Evolutionary conservation across 345 rosid genomes (phyloP).

Genomic region (Gossypium thurberi): DNA sequence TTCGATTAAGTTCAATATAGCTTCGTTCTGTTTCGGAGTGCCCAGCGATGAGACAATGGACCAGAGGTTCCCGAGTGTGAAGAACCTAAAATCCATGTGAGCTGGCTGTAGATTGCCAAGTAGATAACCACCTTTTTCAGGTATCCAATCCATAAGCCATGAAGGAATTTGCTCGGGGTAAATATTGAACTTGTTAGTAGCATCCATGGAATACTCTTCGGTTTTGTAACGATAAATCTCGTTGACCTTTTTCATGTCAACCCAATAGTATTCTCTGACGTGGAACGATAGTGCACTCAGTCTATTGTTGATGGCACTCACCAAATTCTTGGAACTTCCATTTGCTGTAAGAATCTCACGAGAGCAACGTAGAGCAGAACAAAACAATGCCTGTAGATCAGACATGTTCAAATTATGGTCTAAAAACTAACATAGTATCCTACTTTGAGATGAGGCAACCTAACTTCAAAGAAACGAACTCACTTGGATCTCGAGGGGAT

Average conservation of each 20-base stretch:
- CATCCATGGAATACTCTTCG: constrained; percentile 79
- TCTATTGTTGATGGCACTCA: constrained; percentile 71
- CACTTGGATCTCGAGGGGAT: constrained; percentile 91
- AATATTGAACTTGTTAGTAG: constrained; percentile 79
- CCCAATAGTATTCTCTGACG: constrained; percentile 84
- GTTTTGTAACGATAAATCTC: constrained; percentile 89
- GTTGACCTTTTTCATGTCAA: constrained; percentile 69
- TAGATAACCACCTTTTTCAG: constrained; percentile 73
- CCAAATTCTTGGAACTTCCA: constrained; percentile 64
- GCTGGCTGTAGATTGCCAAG: constrained; percentile 79
- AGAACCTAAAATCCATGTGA: constrained; percentile 84
- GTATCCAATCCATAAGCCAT: constrained; percentile 91
- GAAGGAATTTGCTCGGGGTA: constrained; percentile 83
- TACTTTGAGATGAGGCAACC: background rate
- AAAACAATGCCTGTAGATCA: constrained; percentile 59
- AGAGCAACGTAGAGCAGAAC: constrained; percentile 64
- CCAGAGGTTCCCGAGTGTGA: constrained; percentile 82
- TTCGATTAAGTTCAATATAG: constrained; percentile 61
- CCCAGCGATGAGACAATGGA: constrained; percentile 68
- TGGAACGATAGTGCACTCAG: constrained; percentile 80
- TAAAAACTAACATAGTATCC: background rate
- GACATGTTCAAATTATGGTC: background rate
- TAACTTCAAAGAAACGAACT: constrained; percentile 14
- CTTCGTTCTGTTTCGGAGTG: constrained; percentile 72
- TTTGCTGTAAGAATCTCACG: constrained; percentile 63